Evolutionary conservation across 305 asterid species (phyloP).

Genomic region (Fraxinus velutina): DNA sequence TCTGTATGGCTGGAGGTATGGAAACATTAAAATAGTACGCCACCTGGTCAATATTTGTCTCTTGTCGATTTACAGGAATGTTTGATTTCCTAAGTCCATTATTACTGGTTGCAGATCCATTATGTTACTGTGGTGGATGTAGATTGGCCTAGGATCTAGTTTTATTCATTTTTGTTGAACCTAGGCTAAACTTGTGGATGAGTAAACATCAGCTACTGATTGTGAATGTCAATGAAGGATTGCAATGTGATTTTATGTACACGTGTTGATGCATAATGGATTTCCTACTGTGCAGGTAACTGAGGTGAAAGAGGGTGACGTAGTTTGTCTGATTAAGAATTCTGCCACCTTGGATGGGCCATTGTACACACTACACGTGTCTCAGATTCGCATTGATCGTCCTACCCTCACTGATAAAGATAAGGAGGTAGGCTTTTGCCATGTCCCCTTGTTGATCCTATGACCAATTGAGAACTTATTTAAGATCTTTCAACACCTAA

Average conservation of each 20-base stretch:
- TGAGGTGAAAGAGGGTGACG: conserved; percentile 74
- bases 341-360: conserved; percentile 77
- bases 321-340: conserved; percentile 69
- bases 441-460: background rate
- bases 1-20: conserved; percentile 87
- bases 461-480: background rate
- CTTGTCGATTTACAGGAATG: background rate
- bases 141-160: background rate
- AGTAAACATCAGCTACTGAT: conserved; percentile 5
- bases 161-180: background rate
- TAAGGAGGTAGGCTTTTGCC: conserved; percentile 57
- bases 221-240: background rate
- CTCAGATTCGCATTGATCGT: conserved; percentile 65
- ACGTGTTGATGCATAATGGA: background rate
- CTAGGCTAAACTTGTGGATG: background rate
- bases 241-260: background rate
- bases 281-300: conserved; percentile 49
- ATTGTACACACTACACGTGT: conserved; percentile 71
- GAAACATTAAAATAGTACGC: background rate
- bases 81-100: background rate
- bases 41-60: background rate
- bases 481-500: background rate
- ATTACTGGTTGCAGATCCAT: conserved; percentile 19
- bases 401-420: conserved; percentile 86
- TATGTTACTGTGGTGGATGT: background rate